phyloP scores from a whole-genome alignment of 257 asterid genomes.

The Jacaranda mimosifolia region DNA sequence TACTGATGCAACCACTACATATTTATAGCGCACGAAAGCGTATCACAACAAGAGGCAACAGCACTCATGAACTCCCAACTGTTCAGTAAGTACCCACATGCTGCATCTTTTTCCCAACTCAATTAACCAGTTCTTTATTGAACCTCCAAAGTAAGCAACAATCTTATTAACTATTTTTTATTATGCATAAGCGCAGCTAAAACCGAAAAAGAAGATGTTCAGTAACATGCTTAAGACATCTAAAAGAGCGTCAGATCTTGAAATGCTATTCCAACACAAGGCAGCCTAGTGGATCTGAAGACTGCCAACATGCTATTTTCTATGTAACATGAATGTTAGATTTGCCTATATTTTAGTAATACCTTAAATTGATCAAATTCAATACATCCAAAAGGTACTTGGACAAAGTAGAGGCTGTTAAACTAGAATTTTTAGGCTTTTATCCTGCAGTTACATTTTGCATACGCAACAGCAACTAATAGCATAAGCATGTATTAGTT shows the following conservation, averaged over 20 bases:
- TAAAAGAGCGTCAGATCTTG: not conserved
- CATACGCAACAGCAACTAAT: conserved; percentile 3
- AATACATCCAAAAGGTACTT: not conserved
- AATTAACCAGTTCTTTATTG: not conserved
- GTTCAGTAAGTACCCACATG: not conserved
- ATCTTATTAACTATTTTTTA: not conserved
- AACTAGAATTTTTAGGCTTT: not conserved
- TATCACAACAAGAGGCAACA: not conserved
- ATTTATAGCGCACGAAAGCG: too few relatives aligned
- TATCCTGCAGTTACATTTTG: not conserved
- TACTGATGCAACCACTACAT: not conserved
- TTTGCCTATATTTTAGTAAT: not conserved
- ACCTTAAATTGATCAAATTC: not conserved
- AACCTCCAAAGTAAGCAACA: not conserved
- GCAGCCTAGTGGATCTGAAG: not conserved
- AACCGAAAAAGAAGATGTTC: not conserved
- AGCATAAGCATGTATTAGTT: not conserved
- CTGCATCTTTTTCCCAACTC: not conserved
- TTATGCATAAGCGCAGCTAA: not conserved
- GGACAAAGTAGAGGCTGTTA: not conserved
- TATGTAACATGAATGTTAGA: not conserved
- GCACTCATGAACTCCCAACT: not conserved
- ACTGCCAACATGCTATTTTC: not conserved
- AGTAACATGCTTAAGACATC: not conserved
- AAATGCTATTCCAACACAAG: not conserved